A percentile compares a stretch with the other conserved stretches of the same genome.
Evolutionary conservation across 1,139 yeast species (phyloP).

Genomic region (Saccharomyces hybrid): DNA sequence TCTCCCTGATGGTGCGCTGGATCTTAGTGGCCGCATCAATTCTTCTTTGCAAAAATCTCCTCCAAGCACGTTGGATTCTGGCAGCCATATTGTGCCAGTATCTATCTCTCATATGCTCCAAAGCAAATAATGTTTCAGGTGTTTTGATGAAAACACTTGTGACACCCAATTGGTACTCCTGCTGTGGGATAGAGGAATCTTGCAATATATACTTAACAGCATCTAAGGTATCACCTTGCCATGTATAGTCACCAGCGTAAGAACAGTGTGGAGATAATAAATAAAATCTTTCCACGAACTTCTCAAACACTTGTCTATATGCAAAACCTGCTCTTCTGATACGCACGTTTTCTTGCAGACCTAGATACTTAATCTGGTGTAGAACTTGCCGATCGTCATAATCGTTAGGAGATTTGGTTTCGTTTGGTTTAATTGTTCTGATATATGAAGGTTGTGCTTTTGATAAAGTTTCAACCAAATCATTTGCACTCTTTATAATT

Average conservation of each 20-base stretch:
- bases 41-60: constrained; percentile 72
- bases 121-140: constrained; percentile 92
- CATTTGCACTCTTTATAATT: constrained; percentile 86
- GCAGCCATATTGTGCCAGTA: constrained; percentile 99
- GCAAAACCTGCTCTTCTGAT: constrained; percentile 99
- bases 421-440: constrained; percentile 96
- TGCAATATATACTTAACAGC: constrained; percentile 75
- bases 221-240: constrained; percentile 79
- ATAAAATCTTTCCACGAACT: constrained; percentile 94
- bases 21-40: constrained; percentile 81
- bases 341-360: constrained; percentile 93
- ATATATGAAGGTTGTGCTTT: constrained; percentile 91
- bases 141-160: constrained; percentile 92
- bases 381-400: constrained; percentile 84
- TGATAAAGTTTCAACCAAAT: constrained; percentile 80
- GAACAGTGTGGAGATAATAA: constrained; percentile 83
- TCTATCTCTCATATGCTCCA: constrained; percentile 94
- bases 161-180: constrained; percentile 88
- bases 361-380: constrained; percentile 93
- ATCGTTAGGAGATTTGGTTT: constrained; percentile 86
- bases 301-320: constrained; percentile 92
- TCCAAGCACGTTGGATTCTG: constrained; percentile 94
- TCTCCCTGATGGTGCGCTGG: constrained; percentile 80
- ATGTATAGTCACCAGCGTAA: constrained; percentile 96
- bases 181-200: constrained; percentile 70